Evolutionary conservation across 2,329 filamentous ascomycete species (phyloP), one percentile per base, ranked within the genome.

Genomic region (Fusarium guadeloupense): DNA sequence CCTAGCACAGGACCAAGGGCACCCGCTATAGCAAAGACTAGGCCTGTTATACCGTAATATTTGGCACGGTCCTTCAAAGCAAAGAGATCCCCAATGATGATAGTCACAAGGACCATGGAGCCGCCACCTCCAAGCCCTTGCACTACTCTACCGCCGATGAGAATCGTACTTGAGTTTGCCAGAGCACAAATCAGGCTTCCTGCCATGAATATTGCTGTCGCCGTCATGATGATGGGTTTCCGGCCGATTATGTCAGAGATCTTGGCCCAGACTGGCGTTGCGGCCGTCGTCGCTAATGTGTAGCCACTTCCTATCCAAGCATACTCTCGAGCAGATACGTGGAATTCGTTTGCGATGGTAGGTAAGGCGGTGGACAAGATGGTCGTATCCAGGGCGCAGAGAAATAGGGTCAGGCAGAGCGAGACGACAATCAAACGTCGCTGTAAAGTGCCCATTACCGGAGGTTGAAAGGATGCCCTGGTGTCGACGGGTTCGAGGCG

Each of bases 1-100:
- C 89, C 89, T 3, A 91, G 75, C 2, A 90, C 79, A 1, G 88
- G 88, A 0, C 89, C 89, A 13, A 90, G 77, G 12, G 85, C 84
- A 12, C 82, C 85, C 2, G 88, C 86, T 21, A 90, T 72, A 3
- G 87, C 87, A 85, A 88, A 90, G 0, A 83, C 78, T 38, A 79
- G 73, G 9, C 80, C 81, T 2, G 83, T 75, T 17, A 83, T 71
- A 20, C 80, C 81, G 57, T 83, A 82, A 65, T 83, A 83, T 54
- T 81, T 72, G 48, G 80, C 79, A 20, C 82, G 74, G 40, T 79
- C 75, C 20, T 81, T 75, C 64, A 83, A 71, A 9, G 78, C 79
- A 63, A 84, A 83, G 21, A 83, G 68, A 57, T 87, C 85, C 28
- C 82, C 79, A 17, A 87, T 79, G 59, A 68, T 56, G 14, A 69